phyloP scores from a whole-genome alignment of 176 grass and related monocot genomes.

The Rhynchospora pubera region DNA sequence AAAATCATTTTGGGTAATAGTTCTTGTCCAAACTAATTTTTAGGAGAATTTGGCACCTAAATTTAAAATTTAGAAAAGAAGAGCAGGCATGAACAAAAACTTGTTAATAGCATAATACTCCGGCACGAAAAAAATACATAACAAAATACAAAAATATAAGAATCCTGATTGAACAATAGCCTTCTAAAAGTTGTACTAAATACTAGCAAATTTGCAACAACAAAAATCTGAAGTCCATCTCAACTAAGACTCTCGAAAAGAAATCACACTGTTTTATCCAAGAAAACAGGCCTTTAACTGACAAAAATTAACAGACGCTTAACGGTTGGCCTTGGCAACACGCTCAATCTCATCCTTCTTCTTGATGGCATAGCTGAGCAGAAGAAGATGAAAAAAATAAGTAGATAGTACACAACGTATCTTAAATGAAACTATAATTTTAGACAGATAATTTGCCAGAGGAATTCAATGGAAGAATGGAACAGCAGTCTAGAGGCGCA shows the following conservation, averaged over 20 bases:
- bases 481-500: not conserved
- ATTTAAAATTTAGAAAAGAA: not conserved
- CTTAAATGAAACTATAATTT: not conserved
- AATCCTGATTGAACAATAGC: not conserved
- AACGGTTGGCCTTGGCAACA: conserved; percentile 84
- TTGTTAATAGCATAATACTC: not conserved
- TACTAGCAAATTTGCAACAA: conserved; percentile 16
- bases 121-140: not conserved
- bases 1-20: not conserved
- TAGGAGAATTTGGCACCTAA: not conserved
- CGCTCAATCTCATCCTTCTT: conserved; percentile 63
- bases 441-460: not conserved
- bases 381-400: not conserved
- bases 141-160: not conserved
- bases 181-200: conserved; percentile 19
- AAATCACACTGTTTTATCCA: conserved; percentile 8
- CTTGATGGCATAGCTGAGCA: conserved; percentile 58
- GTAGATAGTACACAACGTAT: not conserved
- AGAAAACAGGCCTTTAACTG: not conserved
- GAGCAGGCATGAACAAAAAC: not conserved
- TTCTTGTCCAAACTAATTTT: not conserved
- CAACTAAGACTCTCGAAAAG: not conserved
- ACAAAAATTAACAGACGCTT: conserved; percentile 10
- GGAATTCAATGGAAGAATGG: not conserved
- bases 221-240: not conserved